Percentiles rank a stretch among this genome's conserved stretches.
Conservation (phyloP, 2,329 filamentous ascomycete species). For the Teratosphaeria pseudoeucalypti region DNA sequence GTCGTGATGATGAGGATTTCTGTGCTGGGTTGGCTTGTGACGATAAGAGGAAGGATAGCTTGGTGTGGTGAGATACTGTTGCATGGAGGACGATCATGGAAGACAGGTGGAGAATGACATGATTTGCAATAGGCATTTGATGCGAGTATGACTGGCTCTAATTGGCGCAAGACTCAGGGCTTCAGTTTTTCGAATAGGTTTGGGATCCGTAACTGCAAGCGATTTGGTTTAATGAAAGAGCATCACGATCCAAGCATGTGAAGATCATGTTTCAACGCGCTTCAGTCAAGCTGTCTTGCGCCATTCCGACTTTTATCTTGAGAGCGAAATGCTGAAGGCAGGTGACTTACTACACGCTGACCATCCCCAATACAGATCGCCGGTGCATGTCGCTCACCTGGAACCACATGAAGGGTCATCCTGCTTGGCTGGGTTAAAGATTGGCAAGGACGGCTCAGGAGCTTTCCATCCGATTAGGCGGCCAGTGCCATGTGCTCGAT, state of each 20-base stretch:
- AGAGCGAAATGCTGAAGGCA: neutral
- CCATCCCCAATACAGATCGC: too few relatives aligned
- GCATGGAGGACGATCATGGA: neutral
- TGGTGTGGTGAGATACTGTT: slow-evolving; percentile 15
- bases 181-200: neutral
- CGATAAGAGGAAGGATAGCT: slow-evolving; percentile 13
- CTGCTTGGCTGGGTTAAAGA: too few relatives aligned
- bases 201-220: neutral
- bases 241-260: neutral
- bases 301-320: neutral
- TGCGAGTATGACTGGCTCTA: neutral
- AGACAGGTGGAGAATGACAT: neutral
- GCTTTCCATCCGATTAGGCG: too few relatives aligned
- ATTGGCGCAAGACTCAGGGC: neutral
- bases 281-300: neutral
- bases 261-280: too few relatives aligned
- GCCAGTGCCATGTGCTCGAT: too few relatives aligned
- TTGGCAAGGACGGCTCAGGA: too few relatives aligned
- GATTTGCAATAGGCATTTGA: neutral
- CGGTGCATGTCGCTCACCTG: too few relatives aligned
- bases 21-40: slow-evolving; percentile 19
- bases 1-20: slow-evolving; percentile 19
- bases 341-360: neutral
- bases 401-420: too few relatives aligned
- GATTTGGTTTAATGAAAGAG: neutral